Evolutionary conservation across 306 rosid species (phyloP), one percentile per base, ranked within the genome.

Genomic region (Cucurbita ficifolia): DNA sequence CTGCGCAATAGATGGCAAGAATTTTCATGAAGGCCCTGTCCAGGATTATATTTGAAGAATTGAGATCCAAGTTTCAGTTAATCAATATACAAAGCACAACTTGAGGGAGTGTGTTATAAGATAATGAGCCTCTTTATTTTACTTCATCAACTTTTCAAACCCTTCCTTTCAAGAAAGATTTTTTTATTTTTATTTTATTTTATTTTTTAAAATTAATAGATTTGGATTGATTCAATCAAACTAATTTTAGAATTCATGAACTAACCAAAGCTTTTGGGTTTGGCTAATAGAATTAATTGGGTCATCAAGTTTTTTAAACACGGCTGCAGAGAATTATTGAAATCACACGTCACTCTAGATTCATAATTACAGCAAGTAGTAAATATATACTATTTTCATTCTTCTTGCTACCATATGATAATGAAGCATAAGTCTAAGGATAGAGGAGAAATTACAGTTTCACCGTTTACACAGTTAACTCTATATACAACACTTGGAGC

Each of bases 401-500:
- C 57, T 73, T 71, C 52, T 79, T n/a, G 54, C 65, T 72, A 18
- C 53, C 24, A 71, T 68, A 69, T 48, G 70, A 72, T 58, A 60
- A 58, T 5, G 35, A 35, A 72, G 78, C 79, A 83, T 22, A 53
- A 80, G 83, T 84, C 68, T 77, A 77, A 68, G 87, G 88, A 82
- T 81, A 61, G 75, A 84, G 84, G 80, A 81, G 88, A 79, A 88
- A 88, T 88, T 88, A 88, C 92, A 88, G 87, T 79, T 70, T 90
- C 96, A 76, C 91, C 94, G 82, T 82, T 78, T 56, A 83, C 76
- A 81, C 88, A 86, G 83, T 67, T 78, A 76, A 90, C 96, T 76
- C 77, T 86, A 77, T 90, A 90, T 54, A 90, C 96, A 73, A 86
- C 94, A 73, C 96, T 90, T 19, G 96, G 96, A 35, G 96, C 96